Evolutionary conservation across 257 asterid genomes (phyloP).

Genomic region (Solanum bukasovii): DNA sequence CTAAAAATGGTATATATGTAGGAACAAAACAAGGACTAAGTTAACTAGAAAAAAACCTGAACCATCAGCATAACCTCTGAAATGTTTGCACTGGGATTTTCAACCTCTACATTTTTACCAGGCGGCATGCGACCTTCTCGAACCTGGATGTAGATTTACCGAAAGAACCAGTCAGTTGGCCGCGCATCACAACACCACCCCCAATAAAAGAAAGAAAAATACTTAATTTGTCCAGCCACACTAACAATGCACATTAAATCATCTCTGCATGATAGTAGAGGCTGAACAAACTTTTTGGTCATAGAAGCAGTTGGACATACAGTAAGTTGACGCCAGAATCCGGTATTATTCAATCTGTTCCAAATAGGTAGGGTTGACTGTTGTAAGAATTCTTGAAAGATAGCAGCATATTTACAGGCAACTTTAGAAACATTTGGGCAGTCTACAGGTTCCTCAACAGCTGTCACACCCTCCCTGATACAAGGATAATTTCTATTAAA

Average conservation of each 20-base stretch:
- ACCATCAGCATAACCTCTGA: constrained; percentile 90
- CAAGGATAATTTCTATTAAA: neutral
- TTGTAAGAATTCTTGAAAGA: constrained; percentile 76
- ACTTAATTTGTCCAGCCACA: neutral
- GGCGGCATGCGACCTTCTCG: constrained; percentile 85
- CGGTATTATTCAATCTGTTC: constrained; percentile 90
- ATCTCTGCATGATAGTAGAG: neutral
- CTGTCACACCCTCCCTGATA: constrained; percentile 95
- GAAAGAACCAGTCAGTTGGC: neutral
- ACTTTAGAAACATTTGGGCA: constrained; percentile 79
- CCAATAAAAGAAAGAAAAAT: neutral
- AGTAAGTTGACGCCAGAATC: constrained; percentile 99
- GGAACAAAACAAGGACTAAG: neutral
- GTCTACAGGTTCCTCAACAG: constrained; percentile 84
- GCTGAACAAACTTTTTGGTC: neutral
- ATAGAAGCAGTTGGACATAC: constrained; percentile 23
- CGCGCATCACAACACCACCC: neutral
- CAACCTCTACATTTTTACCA: constrained; percentile 25
- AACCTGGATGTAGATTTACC: constrained; percentile 36
- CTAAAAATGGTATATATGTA: neutral
- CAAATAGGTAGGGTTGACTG: constrained; percentile 61
- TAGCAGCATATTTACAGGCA: constrained; percentile 66
- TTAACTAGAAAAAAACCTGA: constrained; percentile 48
- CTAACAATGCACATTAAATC: neutral
- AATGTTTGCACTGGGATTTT: constrained; percentile 31